Evolutionary conservation across 805 yeast species (phyloP).

Genomic region (Sugiyamaella chiloensis): DNA sequence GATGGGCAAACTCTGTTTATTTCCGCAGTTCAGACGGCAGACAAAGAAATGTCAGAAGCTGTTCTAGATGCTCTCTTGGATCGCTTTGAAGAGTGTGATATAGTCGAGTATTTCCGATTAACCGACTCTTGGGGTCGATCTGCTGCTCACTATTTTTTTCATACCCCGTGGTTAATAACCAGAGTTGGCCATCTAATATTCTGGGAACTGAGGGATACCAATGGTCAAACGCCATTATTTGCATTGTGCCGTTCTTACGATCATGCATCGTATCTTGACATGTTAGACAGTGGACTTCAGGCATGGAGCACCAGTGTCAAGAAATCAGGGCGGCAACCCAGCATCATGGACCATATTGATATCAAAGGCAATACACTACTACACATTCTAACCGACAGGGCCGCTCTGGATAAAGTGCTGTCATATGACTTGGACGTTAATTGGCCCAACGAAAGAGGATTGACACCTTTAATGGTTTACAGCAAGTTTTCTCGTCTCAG

Average conservation of each 20-base stretch:
- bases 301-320: slow-evolving; percentile 16
- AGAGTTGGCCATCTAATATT: slow-evolving; percentile 56
- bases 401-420: slow-evolving; percentile 40
- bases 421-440: slow-evolving; percentile 52
- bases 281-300: slow-evolving; percentile 17
- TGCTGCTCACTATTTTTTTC: slow-evolving; percentile 71
- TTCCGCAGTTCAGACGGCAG: slow-evolving; percentile 58
- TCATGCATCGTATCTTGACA: slow-evolving; percentile 53
- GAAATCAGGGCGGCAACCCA: slow-evolving; percentile 4
- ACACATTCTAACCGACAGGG: slow-evolving; percentile 60
- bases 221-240: slow-evolving; percentile 75
- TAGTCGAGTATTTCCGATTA: slow-evolving; percentile 45
- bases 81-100: slow-evolving; percentile 44
- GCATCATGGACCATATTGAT: slow-evolving; percentile 64
- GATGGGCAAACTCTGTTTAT: slow-evolving; percentile 55
- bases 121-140: slow-evolving; percentile 55
- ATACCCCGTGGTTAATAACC: slow-evolving; percentile 49
- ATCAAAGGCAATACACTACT: slow-evolving; percentile 68
- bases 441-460: slow-evolving; percentile 51
- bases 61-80: slow-evolving; percentile 46
- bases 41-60: slow-evolving; percentile 44
- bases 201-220: slow-evolving; percentile 66
- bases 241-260: slow-evolving; percentile 78
- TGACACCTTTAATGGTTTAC: slow-evolving; percentile 70
- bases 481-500: slow-evolving; percentile 65